These are phyloP conservation scores for Phylloboletellus chloephorus DNA, from an alignment of 1,284 basidiomycete species.

Conservation along the genomic window DNA sequence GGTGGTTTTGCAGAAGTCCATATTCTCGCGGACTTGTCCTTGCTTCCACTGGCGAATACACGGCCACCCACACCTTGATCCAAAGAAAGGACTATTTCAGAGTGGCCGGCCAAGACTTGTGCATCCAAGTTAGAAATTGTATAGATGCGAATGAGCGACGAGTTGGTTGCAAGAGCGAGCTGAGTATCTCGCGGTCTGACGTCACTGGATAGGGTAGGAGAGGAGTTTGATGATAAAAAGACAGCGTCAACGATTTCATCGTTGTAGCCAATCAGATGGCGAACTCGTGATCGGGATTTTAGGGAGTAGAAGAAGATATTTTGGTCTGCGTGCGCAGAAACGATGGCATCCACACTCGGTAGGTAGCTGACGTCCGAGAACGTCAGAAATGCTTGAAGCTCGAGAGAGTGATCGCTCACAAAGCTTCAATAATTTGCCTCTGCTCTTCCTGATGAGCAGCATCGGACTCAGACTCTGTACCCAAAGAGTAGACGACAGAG, in stretches of 20 bases:
- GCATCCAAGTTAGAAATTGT: slow-evolving; percentile 69
- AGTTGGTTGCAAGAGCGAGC: slow-evolving; percentile 94
- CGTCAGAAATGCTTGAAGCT: slow-evolving; percentile 12
- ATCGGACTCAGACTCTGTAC: slow-evolving; percentile 41
- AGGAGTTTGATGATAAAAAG: slow-evolving; percentile 55
- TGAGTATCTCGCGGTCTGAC: slow-evolving; percentile 52
- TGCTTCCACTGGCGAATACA: slow-evolving; percentile 86
- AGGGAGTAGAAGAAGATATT: slow-evolving; percentile 90
- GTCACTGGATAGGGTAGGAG: slow-evolving; percentile 8
- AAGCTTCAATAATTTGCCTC: slow-evolving; percentile 63
- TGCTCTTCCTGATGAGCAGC: slow-evolving; percentile 70
- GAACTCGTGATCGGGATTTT: slow-evolving; percentile 52
- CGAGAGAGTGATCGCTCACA: slow-evolving; percentile 46
- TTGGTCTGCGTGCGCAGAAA: slow-evolving; percentile 95
- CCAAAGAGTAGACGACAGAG: slow-evolving; percentile 57
- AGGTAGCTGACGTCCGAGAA: slow-evolving; percentile 53
- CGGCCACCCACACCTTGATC: slow-evolving; percentile 63
- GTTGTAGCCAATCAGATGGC: slow-evolving; percentile 95
- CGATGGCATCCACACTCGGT: slow-evolving; percentile 56
- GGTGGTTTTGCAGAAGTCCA: slow-evolving; percentile 58
- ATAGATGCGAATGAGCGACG: slow-evolving; percentile 87
- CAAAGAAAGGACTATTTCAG: slow-evolving; percentile 87
- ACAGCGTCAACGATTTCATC: slow-evolving; percentile 93
- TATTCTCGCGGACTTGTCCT: slow-evolving; percentile 84
- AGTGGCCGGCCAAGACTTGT: slow-evolving; percentile 81